These are phyloP conservation scores for Pichia sp. DNA, from an alignment of 1,139 yeast species.

Conservation along the genomic window DNA sequence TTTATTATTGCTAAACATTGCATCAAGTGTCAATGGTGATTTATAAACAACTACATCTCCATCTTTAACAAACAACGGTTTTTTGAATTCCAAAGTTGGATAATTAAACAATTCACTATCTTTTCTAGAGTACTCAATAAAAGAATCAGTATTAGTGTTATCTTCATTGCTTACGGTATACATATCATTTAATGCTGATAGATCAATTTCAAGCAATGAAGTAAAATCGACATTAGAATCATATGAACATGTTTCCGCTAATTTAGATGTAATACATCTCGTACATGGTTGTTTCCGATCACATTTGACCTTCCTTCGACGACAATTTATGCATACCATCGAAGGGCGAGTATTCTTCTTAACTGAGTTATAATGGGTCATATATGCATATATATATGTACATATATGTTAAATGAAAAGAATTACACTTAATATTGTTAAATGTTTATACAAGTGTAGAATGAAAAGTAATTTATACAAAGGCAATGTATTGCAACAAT, in stretches of 20 bases:
- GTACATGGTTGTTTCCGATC: slow-evolving; percentile 46
- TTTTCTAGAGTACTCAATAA: background rate
- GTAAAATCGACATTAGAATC: background rate
- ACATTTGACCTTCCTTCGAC: slow-evolving; percentile 34
- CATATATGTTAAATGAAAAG: too few relatives aligned
- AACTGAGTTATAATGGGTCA: too few relatives aligned
- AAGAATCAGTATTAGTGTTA: background rate
- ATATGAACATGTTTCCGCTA: slow-evolving; percentile 13
- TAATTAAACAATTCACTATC: slow-evolving; percentile 5
- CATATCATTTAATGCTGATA: too few relatives aligned
- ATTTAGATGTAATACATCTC: slow-evolving; percentile 26
- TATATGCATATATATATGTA: too few relatives aligned
- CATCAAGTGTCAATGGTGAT: slow-evolving; percentile 4
- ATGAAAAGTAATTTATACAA: too few relatives aligned
- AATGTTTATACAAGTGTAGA: too few relatives aligned
- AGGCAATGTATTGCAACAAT: too few relatives aligned
- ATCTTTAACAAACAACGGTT: slow-evolving; percentile 15
- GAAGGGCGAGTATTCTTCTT: slow-evolving; percentile 19
- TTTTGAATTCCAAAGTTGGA: slow-evolving; percentile 6
- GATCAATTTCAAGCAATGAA: too few relatives aligned
- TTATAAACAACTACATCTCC: slow-evolving; percentile 10
- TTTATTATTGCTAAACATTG: slow-evolving; percentile 10
- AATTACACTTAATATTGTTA: too few relatives aligned
- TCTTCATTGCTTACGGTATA: too few relatives aligned
- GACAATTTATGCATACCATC: slow-evolving; percentile 25